These are phyloP conservation scores for Suillus americanus DNA, from an alignment of 768 basidiomycete genomes.

Conservation along the genomic window DNA sequence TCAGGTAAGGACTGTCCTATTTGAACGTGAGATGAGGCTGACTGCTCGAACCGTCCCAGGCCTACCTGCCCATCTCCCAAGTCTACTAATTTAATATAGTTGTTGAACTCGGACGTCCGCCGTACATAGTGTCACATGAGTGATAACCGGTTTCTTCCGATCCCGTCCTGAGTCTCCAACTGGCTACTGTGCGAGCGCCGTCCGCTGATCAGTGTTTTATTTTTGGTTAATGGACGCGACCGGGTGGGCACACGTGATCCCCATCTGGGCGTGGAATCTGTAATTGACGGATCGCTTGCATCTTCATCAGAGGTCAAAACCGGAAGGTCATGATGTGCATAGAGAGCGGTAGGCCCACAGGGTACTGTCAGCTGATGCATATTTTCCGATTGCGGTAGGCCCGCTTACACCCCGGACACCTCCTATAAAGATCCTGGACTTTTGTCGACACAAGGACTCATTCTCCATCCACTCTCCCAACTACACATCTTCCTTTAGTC, in stretches of 20 bases:
- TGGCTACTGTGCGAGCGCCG: background rate
- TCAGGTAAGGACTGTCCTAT: background rate
- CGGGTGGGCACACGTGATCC: slow-evolving; percentile 14
- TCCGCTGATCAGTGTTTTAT: background rate
- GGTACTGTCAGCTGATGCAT: slow-evolving; percentile 17
- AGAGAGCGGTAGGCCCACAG: slow-evolving; percentile 4
- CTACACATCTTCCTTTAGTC: slow-evolving; percentile 3
- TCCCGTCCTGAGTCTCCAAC: background rate
- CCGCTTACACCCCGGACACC: slow-evolving; percentile 5
- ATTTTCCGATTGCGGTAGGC: slow-evolving; percentile 5
- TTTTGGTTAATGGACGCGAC: background rate
- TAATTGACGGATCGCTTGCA: background rate
- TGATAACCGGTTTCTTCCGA: background rate
- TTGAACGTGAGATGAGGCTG: slow-evolving; percentile 1
- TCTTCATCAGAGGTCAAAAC: slow-evolving; percentile 5
- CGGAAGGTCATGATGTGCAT: slow-evolving; percentile 4
- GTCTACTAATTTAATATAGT: background rate
- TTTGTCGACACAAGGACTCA: background rate
- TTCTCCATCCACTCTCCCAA: slow-evolving; percentile 14
- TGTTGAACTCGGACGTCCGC: background rate
- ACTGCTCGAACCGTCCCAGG: background rate
- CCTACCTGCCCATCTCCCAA: background rate
- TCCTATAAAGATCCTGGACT: slow-evolving; percentile 21
- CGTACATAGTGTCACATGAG: background rate
- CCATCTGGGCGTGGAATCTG: background rate